Percentiles rank a stretch among this genome's conserved stretches.
Conservation (phyloP, 2,329 filamentous ascomycete genomes). For the Sporothrix schenckii region DNA sequence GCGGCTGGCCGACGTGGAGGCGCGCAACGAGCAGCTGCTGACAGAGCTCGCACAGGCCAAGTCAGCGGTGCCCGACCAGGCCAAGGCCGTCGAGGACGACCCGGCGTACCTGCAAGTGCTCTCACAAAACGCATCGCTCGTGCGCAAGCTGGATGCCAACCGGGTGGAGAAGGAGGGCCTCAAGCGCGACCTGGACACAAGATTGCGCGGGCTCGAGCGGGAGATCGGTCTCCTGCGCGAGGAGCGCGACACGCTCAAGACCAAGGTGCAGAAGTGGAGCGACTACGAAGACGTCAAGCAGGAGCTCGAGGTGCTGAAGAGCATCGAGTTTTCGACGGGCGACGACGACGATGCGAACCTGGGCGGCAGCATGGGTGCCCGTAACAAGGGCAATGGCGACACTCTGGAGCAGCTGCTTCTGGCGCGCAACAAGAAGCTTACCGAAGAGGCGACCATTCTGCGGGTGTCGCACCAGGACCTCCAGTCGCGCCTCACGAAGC, state of each 20-base stretch:
- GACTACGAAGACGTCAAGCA: slow-evolving; percentile 97
- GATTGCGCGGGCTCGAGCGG: slow-evolving; percentile 76
- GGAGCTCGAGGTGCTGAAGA: slow-evolving; percentile 94
- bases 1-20: slow-evolving; percentile 85
- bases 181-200: slow-evolving; percentile 74
- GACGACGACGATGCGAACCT: slow-evolving; percentile 69
- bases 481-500: slow-evolving; percentile 73
- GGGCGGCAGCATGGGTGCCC: slow-evolving; percentile 44
- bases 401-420: slow-evolving; percentile 88
- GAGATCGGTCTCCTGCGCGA: slow-evolving; percentile 73
- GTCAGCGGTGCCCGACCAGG: slow-evolving; percentile 67
- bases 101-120: slow-evolving; percentile 83
- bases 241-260: slow-evolving; percentile 77
- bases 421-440: slow-evolving; percentile 93
- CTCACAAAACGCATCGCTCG: slow-evolving; percentile 88
- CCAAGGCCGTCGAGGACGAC: slow-evolving; percentile 77
- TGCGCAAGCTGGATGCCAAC: slow-evolving; percentile 82
- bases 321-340: slow-evolving; percentile 92
- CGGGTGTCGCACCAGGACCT: slow-evolving; percentile 93
- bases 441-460: slow-evolving; percentile 88
- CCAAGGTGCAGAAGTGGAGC: slow-evolving; percentile 82
- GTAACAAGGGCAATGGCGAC: slow-evolving; percentile 68
- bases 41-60: slow-evolving; percentile 88
- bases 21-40: slow-evolving; percentile 89
- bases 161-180: slow-evolving; percentile 82